These are phyloP conservation scores for Tetragonia tetragonoides DNA, from an alignment of 148 eudicot genomes.

Conservation along the genomic window DNA sequence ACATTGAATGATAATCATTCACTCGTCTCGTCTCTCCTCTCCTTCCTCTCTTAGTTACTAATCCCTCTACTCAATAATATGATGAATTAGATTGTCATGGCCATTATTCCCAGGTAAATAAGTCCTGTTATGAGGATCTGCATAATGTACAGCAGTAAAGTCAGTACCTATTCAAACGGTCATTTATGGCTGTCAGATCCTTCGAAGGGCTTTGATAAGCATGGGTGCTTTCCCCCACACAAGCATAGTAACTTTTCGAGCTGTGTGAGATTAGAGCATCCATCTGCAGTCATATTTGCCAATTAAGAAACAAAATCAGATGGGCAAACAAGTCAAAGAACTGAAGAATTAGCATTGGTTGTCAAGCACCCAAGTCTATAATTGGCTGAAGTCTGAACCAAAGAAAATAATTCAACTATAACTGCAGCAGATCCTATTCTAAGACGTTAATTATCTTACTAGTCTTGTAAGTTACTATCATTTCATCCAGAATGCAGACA, in stretches of 20 bases:
- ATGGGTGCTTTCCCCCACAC: constrained; percentile 99
- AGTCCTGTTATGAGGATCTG: no score
- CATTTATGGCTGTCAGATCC: constrained; percentile 86
- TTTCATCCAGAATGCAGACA: not conserved
- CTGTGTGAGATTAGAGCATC: constrained; percentile 82
- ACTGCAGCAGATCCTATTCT: no score
- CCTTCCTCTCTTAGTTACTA: no score
- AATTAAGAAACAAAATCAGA: constrained; percentile 6
- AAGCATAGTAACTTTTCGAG: constrained; percentile 92
- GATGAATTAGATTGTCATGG: no score
- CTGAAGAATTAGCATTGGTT: not conserved
- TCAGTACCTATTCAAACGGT: constrained; percentile 82
- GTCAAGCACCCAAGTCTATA: no score
- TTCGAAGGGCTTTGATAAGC: constrained; percentile 99
- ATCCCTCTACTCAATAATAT: no score
- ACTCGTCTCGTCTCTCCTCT: no score
- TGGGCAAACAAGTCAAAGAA: not conserved
- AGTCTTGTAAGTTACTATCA: not conserved
- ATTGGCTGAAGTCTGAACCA: not conserved
- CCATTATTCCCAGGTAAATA: no score
- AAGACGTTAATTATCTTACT: no score
- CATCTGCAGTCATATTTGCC: constrained; percentile 50
- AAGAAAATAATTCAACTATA: not conserved
- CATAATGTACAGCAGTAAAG: not conserved
- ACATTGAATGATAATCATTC: no score